Evolutionary conservation across 306 rosid species (phyloP).

Genomic region (Phaseolus lunatus): DNA sequence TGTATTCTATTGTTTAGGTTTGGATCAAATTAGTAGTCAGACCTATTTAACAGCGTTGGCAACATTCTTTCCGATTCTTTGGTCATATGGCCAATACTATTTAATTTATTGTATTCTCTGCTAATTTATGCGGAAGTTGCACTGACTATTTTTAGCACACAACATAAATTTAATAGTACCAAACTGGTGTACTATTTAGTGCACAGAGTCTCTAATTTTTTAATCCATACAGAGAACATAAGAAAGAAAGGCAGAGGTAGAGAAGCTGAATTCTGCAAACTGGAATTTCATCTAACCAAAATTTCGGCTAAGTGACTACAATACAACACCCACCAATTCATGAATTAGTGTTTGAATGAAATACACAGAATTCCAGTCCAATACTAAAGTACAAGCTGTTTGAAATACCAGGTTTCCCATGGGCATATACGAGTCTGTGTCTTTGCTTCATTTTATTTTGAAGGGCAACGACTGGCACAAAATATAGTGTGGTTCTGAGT

Average conservation of each 20-base stretch:
- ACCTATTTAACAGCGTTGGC: constrained; percentile 17
- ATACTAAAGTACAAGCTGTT: background rate
- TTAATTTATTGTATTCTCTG: background rate
- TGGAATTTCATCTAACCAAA: background rate
- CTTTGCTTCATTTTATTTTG: background rate
- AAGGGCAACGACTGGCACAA: background rate
- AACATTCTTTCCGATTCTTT: constrained; percentile 14
- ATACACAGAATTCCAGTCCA: background rate
- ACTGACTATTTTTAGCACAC: background rate
- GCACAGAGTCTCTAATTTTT: background rate
- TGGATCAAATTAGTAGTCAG: constrained; percentile 23
- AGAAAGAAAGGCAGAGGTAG: background rate
- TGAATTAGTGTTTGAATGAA: background rate
- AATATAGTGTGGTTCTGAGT: background rate
- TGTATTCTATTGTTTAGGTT: background rate
- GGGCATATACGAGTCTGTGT: background rate
- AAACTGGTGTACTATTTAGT: background rate
- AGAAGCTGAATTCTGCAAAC: constrained; percentile 10
- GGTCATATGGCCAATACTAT: background rate
- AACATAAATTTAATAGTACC: background rate
- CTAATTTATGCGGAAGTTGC: constrained; percentile 16
- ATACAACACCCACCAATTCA: background rate
- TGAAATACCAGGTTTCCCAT: background rate
- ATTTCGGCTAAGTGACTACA: background rate
- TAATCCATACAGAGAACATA: background rate